A percentile compares a stretch with the other conserved stretches of the same genome.
phyloP scores from a whole-genome alignment of 1,284 basidiomycete species.

The Boletellus deceptivus region DNA sequence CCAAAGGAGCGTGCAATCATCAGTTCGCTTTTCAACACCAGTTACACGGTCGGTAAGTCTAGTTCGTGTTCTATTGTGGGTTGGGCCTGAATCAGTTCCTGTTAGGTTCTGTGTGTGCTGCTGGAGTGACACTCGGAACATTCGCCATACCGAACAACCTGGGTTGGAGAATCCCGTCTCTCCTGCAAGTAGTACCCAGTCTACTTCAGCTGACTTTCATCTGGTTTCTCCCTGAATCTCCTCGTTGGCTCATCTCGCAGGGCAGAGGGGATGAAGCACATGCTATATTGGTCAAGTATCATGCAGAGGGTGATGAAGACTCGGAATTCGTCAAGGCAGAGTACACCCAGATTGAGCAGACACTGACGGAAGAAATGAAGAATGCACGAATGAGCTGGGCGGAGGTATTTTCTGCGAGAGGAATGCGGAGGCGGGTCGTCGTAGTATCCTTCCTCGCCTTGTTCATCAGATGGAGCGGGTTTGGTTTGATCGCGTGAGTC shows the following conservation, averaged over 20 bases:
- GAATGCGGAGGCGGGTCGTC: conserved; percentile 3
- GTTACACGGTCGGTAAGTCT: conserved; percentile 7
- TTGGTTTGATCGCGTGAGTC: conserved; percentile 9
- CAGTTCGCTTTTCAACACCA: neutral
- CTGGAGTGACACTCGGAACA: conserved; percentile 26
- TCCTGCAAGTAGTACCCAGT: conserved; percentile 38
- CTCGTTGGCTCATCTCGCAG: conserved; percentile 19
- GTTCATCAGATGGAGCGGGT: conserved; percentile 42
- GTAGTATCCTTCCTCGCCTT: conserved; percentile 35
- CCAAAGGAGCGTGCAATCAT: conserved; percentile 18
- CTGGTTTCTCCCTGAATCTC: conserved; percentile 10
- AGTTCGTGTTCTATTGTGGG: no score
- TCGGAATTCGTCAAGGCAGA: no score
- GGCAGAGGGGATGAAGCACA: conserved; percentile 43
- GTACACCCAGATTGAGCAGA: no score
- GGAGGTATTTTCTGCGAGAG: neutral
- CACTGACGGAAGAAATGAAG: no score
- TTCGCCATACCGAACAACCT: conserved; percentile 48
- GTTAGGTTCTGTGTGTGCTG: conserved; percentile 1
- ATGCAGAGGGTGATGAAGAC: neutral
- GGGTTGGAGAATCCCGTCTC: conserved; percentile 42
- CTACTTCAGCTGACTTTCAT: conserved; percentile 47
- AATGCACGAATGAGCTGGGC: no score
- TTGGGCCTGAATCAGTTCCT: no score
- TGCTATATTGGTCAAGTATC: conserved; percentile 17